Evolutionary conservation across 441 rosid genomes (phyloP).

Genomic region (Biscutella laevigata): DNA sequence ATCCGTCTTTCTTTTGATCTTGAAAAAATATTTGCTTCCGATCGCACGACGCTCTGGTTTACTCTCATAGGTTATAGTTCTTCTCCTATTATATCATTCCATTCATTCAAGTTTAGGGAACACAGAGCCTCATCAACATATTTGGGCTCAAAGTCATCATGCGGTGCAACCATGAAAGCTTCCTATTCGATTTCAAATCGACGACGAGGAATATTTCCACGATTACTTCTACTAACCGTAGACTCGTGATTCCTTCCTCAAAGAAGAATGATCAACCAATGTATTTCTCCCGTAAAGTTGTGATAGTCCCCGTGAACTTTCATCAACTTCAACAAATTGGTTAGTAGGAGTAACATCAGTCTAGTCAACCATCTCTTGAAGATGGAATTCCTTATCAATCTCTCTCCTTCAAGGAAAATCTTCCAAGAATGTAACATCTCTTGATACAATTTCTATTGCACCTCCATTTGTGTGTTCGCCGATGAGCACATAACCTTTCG

Average conservation of each 20-base stretch:
- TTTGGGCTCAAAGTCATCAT: not conserved
- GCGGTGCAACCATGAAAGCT: constrained; percentile 1
- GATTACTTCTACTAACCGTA: not conserved
- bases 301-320: not conserved
- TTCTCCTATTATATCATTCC: not conserved
- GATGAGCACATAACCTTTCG: not conserved
- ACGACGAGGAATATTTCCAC: not conserved
- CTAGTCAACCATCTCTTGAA: not conserved
- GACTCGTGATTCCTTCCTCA: not conserved
- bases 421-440: not conserved
- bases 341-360: not conserved
- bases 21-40: not conserved
- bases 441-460: not conserved
- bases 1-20: not conserved
- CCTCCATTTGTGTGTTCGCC: not conserved
- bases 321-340: not conserved
- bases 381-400: not conserved
- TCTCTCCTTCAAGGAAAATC: not conserved
- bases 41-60: not conserved
- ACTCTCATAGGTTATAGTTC: not conserved
- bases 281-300: not conserved
- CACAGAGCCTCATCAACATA: not conserved
- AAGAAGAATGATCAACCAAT: not conserved
- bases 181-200: constrained; percentile 5
- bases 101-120: not conserved